phyloP scores from a whole-genome alignment of 805 yeast species.

The Wickerhamomyces ciferrii region DNA sequence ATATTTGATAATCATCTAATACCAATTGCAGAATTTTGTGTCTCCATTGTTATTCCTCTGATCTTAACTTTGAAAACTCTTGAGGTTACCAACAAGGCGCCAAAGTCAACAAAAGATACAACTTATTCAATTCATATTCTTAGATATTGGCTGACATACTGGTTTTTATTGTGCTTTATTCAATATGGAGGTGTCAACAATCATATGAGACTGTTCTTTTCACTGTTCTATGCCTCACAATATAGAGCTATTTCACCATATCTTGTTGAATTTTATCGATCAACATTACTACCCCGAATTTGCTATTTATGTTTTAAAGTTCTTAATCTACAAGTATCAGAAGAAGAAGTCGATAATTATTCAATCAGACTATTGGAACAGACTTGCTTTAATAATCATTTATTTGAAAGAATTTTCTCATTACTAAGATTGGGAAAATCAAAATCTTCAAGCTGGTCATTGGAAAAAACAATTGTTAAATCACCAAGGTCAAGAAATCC shows the following conservation, averaged over 20 bases:
- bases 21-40: constrained; percentile 9
- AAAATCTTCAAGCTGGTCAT: background rate
- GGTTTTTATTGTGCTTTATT: background rate
- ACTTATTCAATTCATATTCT: background rate
- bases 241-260: background rate
- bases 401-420: background rate
- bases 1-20: constrained; percentile 9
- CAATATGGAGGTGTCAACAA: background rate
- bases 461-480: background rate
- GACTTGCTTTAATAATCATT: background rate
- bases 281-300: background rate
- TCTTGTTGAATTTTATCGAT: background rate
- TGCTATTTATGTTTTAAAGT: background rate
- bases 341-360: background rate
- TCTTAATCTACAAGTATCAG: background rate
- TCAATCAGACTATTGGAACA: background rate
- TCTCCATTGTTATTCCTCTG: constrained; percentile 11
- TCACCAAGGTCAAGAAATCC: background rate
- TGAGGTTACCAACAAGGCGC: constrained; percentile 2
- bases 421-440: background rate
- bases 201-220: background rate
- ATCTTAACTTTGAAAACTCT: constrained; percentile 17
- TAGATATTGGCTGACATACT: background rate
- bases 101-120: constrained; percentile 1
- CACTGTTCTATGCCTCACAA: background rate